These are phyloP conservation scores for Rachicladosporium sp. DNA, from an alignment of 2,329 filamentous ascomycete genomes.

Conservation along the genomic window DNA sequence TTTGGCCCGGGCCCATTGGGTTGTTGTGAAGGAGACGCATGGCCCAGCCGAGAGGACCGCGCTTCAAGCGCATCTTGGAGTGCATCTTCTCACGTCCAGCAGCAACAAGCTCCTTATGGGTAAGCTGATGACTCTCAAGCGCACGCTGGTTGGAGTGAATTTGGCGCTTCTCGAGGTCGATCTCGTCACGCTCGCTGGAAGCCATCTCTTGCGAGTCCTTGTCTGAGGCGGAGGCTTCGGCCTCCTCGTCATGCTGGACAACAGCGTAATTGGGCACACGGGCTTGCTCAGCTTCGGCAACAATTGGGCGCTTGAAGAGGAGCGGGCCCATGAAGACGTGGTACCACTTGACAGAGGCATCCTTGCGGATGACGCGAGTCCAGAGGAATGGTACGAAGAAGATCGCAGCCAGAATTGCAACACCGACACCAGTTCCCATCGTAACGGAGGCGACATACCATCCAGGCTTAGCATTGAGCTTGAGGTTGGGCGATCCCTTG, in stretches of 20 bases:
- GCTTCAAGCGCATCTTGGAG: slow-evolving; percentile 48
- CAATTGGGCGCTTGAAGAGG: slow-evolving; percentile 41
- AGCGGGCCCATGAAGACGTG: slow-evolving; percentile 24
- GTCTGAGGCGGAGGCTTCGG: slow-evolving; percentile 1
- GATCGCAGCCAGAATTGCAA: slow-evolving; percentile 29
- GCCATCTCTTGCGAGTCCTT: slow-evolving; percentile 1
- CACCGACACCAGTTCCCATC: slow-evolving; percentile 24
- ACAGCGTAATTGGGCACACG: slow-evolving; percentile 66
- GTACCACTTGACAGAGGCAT: slow-evolving; percentile 21
- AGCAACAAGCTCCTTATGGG: slow-evolving; percentile 51
- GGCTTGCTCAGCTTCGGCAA: slow-evolving; percentile 41
- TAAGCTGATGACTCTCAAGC: slow-evolving; percentile 33
- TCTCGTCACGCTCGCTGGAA: not conserved
- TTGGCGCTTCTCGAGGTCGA: slow-evolving; percentile 2
- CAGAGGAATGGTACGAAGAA: slow-evolving; percentile 28
- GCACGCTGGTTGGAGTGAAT: slow-evolving; percentile 23
- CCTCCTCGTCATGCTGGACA: slow-evolving; percentile 50
- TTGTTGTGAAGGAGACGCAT: slow-evolving; percentile 67
- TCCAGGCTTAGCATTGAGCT: slow-evolving; percentile 31
- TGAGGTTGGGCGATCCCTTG: slow-evolving; percentile 30
- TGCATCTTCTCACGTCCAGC: slow-evolving; percentile 47
- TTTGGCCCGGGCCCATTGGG: slow-evolving; percentile 56
- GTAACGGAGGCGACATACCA: slow-evolving; percentile 42
- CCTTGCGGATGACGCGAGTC: slow-evolving; percentile 20
- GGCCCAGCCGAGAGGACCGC: slow-evolving; percentile 67